Base-by-base conservation (phyloP, 768 basidiomycete species). In the Phylloporus sp. region DNA sequence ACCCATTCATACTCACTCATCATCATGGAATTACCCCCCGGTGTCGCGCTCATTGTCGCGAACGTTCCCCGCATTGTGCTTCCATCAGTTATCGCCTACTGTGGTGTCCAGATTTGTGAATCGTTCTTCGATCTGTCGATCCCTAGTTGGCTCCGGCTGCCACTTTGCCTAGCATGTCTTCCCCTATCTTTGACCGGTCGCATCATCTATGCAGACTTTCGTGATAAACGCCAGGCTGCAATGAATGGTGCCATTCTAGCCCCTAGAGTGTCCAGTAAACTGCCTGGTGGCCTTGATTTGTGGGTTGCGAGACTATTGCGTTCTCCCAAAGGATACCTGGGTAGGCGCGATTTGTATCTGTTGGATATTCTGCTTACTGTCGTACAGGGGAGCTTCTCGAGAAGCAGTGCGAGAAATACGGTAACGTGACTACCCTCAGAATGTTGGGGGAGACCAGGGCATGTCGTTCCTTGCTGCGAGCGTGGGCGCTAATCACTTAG, bases 381-480 rank as follows among this genome's bases (percentile, higher is more conserved):
- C 34, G 13, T 5, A 38, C 41, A 75, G 74, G 68, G 7, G 66
- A 72, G 28, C 45, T 55, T 2, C 20, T 71, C 27, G 57, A 57
- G 15, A 50, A 65, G 31, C 59, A 57, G 18, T 58, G 60, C 6
- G 54, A 60, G 41, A 36, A 52, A 16, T 59, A 66, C 28, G 75
- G 75, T 1, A 58, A 66, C 22, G 67, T 67, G 5, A 58, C 70
- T 46, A 70, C 65, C 34, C 31, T 72, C 10, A 61, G 62, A 13
- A 52, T 73, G 6, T 60, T 78, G 28, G 74, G 70, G 50, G 71
- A 75, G 46, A 62, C 72, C 45, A 61, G 66, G 62, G 76, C 70
- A 43, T 10, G 71, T 59, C 12, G 32, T 16, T 27, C 8, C 16
- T 48, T 31, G 41, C 41, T 53, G 40, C 47, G 20, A 40, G 29